These are phyloP conservation scores for Noccaea bulbosa DNA, from an alignment of 345 rosid species.

Conservation along the genomic window DNA sequence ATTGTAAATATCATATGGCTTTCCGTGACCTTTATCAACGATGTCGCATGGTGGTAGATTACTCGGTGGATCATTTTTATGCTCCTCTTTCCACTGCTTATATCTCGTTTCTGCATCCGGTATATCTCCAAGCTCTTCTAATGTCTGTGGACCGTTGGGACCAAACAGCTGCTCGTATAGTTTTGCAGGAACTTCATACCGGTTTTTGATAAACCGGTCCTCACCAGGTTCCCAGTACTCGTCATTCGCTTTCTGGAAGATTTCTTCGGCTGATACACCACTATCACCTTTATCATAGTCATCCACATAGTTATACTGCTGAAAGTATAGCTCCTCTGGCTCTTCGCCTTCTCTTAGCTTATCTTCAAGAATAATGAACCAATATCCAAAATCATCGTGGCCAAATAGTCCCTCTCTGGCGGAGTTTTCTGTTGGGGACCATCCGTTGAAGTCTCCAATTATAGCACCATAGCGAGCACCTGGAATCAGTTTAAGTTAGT, in stretches of 20 bases:
- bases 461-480: slow-evolving; percentile 97
- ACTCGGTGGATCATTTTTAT: slow-evolving; percentile 89
- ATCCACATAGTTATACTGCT: slow-evolving; percentile 85
- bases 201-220: slow-evolving; percentile 74
- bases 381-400: slow-evolving; percentile 92
- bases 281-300: slow-evolving; percentile 94
- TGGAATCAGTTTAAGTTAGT: slow-evolving; percentile 38
- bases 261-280: slow-evolving; percentile 71
- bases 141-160: slow-evolving; percentile 87
- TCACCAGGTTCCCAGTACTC: slow-evolving; percentile 99
- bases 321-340: slow-evolving; percentile 91
- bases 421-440: slow-evolving; percentile 86
- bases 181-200: slow-evolving; percentile 86
- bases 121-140: slow-evolving; percentile 77
- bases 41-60: slow-evolving; percentile 79
- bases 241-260: slow-evolving; percentile 78
- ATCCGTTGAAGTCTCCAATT: slow-evolving; percentile 85
- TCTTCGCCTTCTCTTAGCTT: slow-evolving; percentile 81
- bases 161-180: slow-evolving; percentile 90
- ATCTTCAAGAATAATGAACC: slow-evolving; percentile 93
- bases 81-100: slow-evolving; percentile 74
- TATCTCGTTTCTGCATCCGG: slow-evolving; percentile 85
- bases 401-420: slow-evolving; percentile 89
- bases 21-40: slow-evolving; percentile 77
- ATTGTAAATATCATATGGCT: slow-evolving; percentile 72